phyloP scores from a whole-genome alignment of 495 filamentous ascomycete species.

The Aspergillus homomorphus region DNA sequence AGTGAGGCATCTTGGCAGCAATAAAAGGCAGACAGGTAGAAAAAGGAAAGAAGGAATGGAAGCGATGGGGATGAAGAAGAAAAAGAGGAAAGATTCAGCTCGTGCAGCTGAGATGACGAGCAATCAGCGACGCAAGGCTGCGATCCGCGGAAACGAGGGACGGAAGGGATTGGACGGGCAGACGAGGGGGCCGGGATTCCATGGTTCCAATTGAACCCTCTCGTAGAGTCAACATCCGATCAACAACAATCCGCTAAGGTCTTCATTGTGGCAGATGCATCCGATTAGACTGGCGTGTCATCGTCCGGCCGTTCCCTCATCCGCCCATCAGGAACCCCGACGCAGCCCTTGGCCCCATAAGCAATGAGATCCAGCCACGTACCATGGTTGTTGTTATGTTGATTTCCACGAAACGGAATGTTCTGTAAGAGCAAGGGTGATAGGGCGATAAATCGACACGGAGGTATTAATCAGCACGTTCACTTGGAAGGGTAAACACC shows the following conservation, averaged over 20 bases:
- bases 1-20: slow-evolving; percentile 18
- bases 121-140: not conserved
- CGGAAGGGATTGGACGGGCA: slow-evolving; percentile 8
- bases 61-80: not conserved
- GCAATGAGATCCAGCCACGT: slow-evolving; percentile 9
- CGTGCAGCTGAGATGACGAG: not conserved
- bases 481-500: not conserved
- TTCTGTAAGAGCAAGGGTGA: not conserved
- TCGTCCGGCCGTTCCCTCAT: slow-evolving; percentile 1
- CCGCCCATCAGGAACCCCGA: not conserved
- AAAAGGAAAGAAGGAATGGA: not conserved
- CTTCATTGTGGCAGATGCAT: not conserved
- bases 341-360: slow-evolving; percentile 3
- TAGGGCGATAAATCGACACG: not conserved
- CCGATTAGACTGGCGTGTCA: not conserved
- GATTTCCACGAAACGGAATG: slow-evolving; percentile 13
- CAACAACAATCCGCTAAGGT: slow-evolving; percentile 1
- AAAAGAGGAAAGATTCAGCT: not conserved
- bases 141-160: slow-evolving; percentile 3
- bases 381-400: slow-evolving; percentile 12
- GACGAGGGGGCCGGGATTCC: slow-evolving; percentile 2
- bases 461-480: not conserved
- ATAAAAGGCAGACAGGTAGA: slow-evolving; percentile 3
- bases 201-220: not conserved
- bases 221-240: not conserved